These are phyloP conservation scores for Arthrobotrys conoides DNA, from an alignment of 2,329 filamentous ascomycete genomes.

Conservation along the genomic window DNA sequence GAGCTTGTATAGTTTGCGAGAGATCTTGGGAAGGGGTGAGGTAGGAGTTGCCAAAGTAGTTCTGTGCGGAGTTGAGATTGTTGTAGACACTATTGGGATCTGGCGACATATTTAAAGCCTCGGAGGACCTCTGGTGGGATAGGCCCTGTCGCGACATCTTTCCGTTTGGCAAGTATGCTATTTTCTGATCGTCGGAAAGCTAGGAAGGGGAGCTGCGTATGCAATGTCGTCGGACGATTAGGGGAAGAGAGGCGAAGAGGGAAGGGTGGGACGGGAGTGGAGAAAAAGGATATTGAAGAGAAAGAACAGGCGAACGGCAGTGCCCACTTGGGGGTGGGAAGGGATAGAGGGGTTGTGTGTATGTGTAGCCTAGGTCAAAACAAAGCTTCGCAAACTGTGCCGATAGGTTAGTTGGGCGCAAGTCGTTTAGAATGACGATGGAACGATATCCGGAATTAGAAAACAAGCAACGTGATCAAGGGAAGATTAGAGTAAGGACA, in stretches of 20 bases:
- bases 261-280: conserved; percentile 32
- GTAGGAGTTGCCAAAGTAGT: conserved; percentile 53
- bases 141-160: conserved; percentile 61
- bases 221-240: conserved; percentile 46
- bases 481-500: conserved; percentile 40
- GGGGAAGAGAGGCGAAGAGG: conserved; percentile 34
- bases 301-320: conserved; percentile 60
- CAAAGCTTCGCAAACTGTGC: conserved; percentile 42
- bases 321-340: conserved; percentile 33
- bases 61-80: conserved; percentile 46
- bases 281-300: conserved; percentile 22
- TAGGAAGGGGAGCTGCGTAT: conserved; percentile 28
- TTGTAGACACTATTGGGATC: conserved; percentile 54
- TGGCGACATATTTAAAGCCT: conserved; percentile 60
- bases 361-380: conserved; percentile 13
- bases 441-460: conserved; percentile 55
- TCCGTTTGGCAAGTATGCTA: conserved; percentile 14
- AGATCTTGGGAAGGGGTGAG: conserved; percentile 53
- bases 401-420: conserved; percentile 36
- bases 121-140: conserved; percentile 56
- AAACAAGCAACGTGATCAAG: conserved; percentile 56
- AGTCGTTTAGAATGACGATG: conserved; percentile 7
- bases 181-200: conserved; percentile 53
- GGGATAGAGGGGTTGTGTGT: neutral
- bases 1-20: conserved; percentile 46